Evolutionary conservation across 2,329 filamentous ascomycete species (phyloP), one percentile per base, ranked within the genome.

Genomic region (Ophiostoma angusticollis): DNA sequence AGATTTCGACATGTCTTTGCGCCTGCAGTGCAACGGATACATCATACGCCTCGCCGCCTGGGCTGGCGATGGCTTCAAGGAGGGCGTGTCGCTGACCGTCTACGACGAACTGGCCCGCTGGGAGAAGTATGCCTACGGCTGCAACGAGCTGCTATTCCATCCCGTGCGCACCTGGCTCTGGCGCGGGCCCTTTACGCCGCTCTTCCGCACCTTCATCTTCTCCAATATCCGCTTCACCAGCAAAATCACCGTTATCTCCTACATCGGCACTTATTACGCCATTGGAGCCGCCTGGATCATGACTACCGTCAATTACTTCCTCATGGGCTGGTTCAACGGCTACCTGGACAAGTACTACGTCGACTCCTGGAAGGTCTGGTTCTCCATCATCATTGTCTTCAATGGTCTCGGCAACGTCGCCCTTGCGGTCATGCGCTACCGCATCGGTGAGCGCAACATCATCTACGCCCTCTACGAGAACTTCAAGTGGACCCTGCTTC

Each of bases 91-190:
- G 2, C 64, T 89, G 41, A 89, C 83, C 1, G 81, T 89, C 9
- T 86, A 89, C 54, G 83, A 89, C 58, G 84, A 89, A 58, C 67
- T 89, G 43, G 79, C 81, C 2, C 78, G 83, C 41, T 89, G 84
- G 83, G 83, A 89, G 54, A 89, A 89, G 59, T 86, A 86, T 54
- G 84, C 83, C 3, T 87, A 85, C 51, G 82, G 83, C 27, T 87
- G 84, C 60, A 84, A 82, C 56, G 83, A 87, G 61, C 66, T 89
- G 41, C 67, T 89, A 41, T 89, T 91, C 64, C 72, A 89, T 53
- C 84, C 83, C 3, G 64, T 89, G 44, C 70, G 72, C 44, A 76
- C 74, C 49, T 89, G 84, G 84, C 57, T 75, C 31, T 76, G 68
- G 54, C 72, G 68, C 13, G 84, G 84, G 0, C 84, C 84, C 21